A percentile compares a stretch with the other conserved stretches of the same genome.
Evolutionary conservation across 306 rosid genomes (phyloP).

Genomic region (Coriaria nepalensis): DNA sequence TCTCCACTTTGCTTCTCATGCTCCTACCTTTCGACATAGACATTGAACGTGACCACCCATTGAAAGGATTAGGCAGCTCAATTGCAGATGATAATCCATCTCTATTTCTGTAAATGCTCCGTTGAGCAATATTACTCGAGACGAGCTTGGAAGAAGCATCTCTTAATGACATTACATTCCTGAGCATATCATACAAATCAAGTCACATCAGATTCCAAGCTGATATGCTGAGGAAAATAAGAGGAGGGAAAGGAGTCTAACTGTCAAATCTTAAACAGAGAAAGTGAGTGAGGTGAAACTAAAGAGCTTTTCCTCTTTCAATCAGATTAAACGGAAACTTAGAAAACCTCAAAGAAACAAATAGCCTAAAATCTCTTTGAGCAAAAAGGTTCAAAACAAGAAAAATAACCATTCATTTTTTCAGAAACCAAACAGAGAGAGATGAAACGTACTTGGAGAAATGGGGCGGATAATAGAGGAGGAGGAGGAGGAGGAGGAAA

Average conservation of each 20-base stretch:
- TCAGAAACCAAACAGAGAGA: slow-evolving; percentile 3
- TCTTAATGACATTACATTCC: slow-evolving; percentile 33
- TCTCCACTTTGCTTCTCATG: slow-evolving; percentile 92
- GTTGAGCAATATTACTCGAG: slow-evolving; percentile 27
- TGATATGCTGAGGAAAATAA: no score
- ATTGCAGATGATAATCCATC: slow-evolving; percentile 19
- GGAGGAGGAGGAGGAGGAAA: slow-evolving; percentile 23
- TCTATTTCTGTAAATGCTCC: slow-evolving; percentile 11
- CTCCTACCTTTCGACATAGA: slow-evolving; percentile 74
- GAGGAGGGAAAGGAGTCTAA: background rate
- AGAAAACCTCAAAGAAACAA: no score
- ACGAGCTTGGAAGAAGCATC: slow-evolving; percentile 14
- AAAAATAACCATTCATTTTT: background rate
- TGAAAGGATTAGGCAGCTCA: slow-evolving; percentile 29
- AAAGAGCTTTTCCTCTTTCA: no score
- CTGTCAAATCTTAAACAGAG: no score
- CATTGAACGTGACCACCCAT: slow-evolving; percentile 47
- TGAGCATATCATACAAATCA: slow-evolving; percentile 16
- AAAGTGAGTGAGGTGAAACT: no score
- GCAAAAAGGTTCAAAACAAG: background rate
- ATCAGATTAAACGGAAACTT: no score
- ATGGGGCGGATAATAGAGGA: slow-evolving; percentile 29
- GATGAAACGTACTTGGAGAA: slow-evolving; percentile 30
- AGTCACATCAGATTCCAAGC: slow-evolving; percentile 12
- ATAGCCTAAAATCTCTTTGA: background rate